These are phyloP conservation scores for Hymenoscyphus albidus DNA, from an alignment of 2,329 filamentous ascomycete species.

Conservation along the genomic window DNA sequence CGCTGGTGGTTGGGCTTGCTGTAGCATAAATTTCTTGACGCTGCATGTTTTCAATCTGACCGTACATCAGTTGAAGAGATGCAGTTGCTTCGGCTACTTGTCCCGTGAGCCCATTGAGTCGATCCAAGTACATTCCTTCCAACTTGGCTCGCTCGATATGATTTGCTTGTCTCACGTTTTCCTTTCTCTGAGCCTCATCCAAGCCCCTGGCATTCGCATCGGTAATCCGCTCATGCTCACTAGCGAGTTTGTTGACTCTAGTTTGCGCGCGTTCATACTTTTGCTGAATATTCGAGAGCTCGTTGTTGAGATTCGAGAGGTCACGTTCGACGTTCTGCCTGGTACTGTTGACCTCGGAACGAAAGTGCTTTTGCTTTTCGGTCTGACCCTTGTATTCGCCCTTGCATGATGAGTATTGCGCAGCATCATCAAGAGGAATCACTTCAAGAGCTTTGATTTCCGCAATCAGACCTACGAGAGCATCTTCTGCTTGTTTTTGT, in stretches of 20 bases:
- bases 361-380: conserved; percentile 42
- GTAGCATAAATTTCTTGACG: conserved; percentile 17
- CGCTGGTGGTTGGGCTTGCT: conserved; percentile 23
- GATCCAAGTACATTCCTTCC: conserved; percentile 26
- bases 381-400: conserved; percentile 50
- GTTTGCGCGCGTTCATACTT: conserved; percentile 70
- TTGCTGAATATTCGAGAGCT: conserved; percentile 58
- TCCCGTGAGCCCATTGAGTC: conserved; percentile 21
- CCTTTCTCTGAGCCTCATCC: conserved; percentile 35
- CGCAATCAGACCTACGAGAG: conserved; percentile 49
- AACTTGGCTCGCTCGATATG: conserved; percentile 27
- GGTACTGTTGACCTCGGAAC: conserved; percentile 54
- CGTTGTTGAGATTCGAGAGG: conserved; percentile 58
- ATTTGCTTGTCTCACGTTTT: conserved; percentile 30
- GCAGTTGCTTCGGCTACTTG: conserved; percentile 19
- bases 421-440: conserved; percentile 59
- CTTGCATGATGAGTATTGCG: conserved; percentile 50
- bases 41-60: conserved; percentile 13
- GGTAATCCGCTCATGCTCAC: conserved; percentile 66
- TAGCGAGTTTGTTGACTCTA: conserved; percentile 68
- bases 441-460: conserved; percentile 63
- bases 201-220: conserved; percentile 60
- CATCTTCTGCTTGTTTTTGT: conserved; percentile 61
- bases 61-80: conserved; percentile 14
- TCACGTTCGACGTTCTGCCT: conserved; percentile 61